A percentile compares a stretch with the other conserved stretches of the same genome.
Evolutionary conservation across 805 yeast species (phyloP).

Genomic region (Teunomyces stri): DNA sequence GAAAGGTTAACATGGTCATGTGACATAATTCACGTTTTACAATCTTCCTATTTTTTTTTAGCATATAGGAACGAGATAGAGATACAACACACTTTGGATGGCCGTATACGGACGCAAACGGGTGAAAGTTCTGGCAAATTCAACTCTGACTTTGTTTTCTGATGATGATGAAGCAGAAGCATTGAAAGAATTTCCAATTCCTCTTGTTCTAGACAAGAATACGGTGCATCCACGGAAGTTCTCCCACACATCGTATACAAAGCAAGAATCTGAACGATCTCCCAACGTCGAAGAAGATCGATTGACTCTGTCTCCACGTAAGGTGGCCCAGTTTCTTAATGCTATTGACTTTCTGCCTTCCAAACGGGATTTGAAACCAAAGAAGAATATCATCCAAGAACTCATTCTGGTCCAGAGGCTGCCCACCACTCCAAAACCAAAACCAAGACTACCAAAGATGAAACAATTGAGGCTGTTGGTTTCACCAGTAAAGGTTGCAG

Average conservation of each 20-base stretch:
- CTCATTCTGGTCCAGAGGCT: neutral
- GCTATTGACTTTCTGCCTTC: neutral
- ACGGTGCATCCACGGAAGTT: neutral
- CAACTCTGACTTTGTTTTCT: neutral
- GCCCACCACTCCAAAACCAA: constrained; percentile 1
- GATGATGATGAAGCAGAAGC: neutral
- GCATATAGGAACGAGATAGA: neutral
- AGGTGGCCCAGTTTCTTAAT: constrained; percentile 4
- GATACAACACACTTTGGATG: neutral
- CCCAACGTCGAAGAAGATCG: neutral
- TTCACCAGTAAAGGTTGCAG: constrained; percentile 3
- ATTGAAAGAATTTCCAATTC: neutral
- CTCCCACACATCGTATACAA: neutral
- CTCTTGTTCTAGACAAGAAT: neutral
- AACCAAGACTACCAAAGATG: neutral
- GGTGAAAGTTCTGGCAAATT: neutral
- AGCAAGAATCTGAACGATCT: neutral
- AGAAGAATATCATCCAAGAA: neutral
- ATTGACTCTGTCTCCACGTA: constrained; percentile 16
- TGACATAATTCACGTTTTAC: neutral
- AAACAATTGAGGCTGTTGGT: neutral
- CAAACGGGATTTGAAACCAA: neutral
- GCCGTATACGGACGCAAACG: constrained; percentile 1
- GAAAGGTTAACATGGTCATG: neutral
- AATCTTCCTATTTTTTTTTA: too few species aligned